These are phyloP conservation scores for Microbotryomycetes sp. DNA, from an alignment of 1,284 basidiomycete species.

Conservation along the genomic window DNA sequence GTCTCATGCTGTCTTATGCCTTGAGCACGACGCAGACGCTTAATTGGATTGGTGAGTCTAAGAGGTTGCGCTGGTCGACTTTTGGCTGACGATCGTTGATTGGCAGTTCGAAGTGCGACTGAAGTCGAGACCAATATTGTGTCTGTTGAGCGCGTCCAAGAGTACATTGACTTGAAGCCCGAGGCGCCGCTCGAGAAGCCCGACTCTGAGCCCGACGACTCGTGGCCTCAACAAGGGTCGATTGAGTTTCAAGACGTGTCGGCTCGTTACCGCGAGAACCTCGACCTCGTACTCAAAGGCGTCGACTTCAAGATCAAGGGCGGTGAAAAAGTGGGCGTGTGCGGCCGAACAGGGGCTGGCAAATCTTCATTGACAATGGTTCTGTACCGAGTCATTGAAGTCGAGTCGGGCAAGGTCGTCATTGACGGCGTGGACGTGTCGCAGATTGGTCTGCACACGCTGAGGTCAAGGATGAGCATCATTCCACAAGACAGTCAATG, in stretches of 20 bases:
- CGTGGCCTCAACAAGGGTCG: slow-evolving; percentile 69
- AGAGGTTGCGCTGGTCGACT: slow-evolving; percentile 27
- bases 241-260: slow-evolving; percentile 64
- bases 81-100: slow-evolving; percentile 42
- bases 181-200: slow-evolving; percentile 71
- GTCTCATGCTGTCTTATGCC: slow-evolving; percentile 81
- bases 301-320: slow-evolving; percentile 58
- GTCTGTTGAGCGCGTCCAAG: slow-evolving; percentile 53
- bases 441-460: slow-evolving; percentile 71
- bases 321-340: slow-evolving; percentile 73
- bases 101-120: slow-evolving; percentile 80
- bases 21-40: slow-evolving; percentile 52
- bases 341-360: slow-evolving; percentile 86
- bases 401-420: slow-evolving; percentile 63
- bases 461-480: slow-evolving; percentile 65
- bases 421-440: slow-evolving; percentile 80
- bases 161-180: slow-evolving; percentile 61
- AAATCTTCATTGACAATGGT: slow-evolving; percentile 70
- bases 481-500: slow-evolving; percentile 61
- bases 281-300: slow-evolving; percentile 68
- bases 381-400: slow-evolving; percentile 76
- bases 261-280: slow-evolving; percentile 70
- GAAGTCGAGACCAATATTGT: slow-evolving; percentile 90
- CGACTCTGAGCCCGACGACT: slow-evolving; percentile 52
- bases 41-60: slow-evolving; percentile 33